phyloP scores from a whole-genome alignment of 177 flowering plant genomes.

The Vitis hybrid region DNA sequence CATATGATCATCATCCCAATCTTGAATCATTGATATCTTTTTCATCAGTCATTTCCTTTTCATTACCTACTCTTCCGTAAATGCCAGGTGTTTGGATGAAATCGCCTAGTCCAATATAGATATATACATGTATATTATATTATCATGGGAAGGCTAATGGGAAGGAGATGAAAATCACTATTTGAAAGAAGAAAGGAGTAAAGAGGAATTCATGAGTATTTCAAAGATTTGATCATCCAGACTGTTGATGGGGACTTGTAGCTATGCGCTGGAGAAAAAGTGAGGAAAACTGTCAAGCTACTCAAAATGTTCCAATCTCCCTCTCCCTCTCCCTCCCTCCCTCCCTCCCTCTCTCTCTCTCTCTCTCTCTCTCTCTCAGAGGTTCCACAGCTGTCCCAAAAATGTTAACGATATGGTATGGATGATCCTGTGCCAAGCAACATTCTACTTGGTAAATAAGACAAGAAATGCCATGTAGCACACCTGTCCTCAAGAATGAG shows the following conservation, averaged over 20 bases:
- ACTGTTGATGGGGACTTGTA: conserved; percentile 5
- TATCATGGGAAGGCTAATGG: too few species aligned
- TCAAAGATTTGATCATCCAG: neutral
- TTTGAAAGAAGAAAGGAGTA: neutral
- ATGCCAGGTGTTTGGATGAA: too few species aligned
- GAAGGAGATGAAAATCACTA: neutral
- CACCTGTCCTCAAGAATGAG: too few species aligned
- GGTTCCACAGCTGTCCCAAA: conserved; percentile 16
- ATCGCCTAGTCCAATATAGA: too few species aligned
- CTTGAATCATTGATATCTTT: too few species aligned
- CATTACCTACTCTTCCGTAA: too few species aligned
- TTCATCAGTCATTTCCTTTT: too few species aligned
- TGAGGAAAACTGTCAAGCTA: conserved; percentile 30
- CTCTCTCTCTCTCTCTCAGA: neutral
- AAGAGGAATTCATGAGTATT: neutral
- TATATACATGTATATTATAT: too few species aligned
- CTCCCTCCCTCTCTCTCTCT: neutral
- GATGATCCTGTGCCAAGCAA: conserved; percentile 28
- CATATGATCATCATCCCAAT: too few species aligned
- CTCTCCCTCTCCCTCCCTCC: neutral
- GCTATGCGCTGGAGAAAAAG: conserved; percentile 11
- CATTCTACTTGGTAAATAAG: conserved; percentile 34
- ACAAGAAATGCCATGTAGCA: conserved; percentile 26
- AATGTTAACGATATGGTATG: neutral
- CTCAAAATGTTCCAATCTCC: conserved; percentile 18